phyloP scores from a whole-genome alignment of 768 basidiomycete species.

The Auriscalpium vulgare region DNA sequence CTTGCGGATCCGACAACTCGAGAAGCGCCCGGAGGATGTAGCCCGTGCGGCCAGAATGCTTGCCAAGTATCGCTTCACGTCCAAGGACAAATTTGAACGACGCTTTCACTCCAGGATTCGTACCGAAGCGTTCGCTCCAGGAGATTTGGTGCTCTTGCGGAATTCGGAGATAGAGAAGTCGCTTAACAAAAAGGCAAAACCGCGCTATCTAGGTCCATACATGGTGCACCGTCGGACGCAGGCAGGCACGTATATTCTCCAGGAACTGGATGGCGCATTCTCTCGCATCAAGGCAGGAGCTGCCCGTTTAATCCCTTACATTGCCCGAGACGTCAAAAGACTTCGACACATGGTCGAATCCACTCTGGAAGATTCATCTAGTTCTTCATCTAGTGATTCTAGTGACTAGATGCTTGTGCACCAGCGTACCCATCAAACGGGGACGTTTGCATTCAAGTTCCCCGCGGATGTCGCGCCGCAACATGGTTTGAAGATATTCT shows the following conservation, averaged over 20 bases:
- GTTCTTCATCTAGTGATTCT: no score
- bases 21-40: conserved; percentile 20
- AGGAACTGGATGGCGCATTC: conserved; percentile 15
- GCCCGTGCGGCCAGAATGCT: conserved; percentile 11
- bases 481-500: no score
- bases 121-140: conserved; percentile 21
- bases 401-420: no score
- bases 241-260: conserved; percentile 8
- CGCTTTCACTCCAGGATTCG: conserved; percentile 12
- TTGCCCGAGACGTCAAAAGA: not conserved
- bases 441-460: no score
- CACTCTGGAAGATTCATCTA: no score
- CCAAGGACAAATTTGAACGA: conserved; percentile 21
- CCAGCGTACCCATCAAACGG: no score
- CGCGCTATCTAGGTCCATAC: conserved; percentile 31
- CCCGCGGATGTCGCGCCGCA: no score
- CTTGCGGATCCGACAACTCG: conserved; percentile 17
- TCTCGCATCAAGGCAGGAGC: conserved; percentile 3
- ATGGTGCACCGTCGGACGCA: conserved; percentile 22
- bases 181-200: conserved; percentile 22
- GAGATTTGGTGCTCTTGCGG: conserved; percentile 26
- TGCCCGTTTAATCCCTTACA: conserved; percentile 7
- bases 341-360: no score
- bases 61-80: conserved; percentile 12
- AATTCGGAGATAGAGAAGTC: conserved; percentile 27